A percentile compares a stretch with the other conserved stretches of the same genome.
phyloP scores from a whole-genome alignment of 1,284 basidiomycete species.

The Trichosporon ovoides region DNA sequence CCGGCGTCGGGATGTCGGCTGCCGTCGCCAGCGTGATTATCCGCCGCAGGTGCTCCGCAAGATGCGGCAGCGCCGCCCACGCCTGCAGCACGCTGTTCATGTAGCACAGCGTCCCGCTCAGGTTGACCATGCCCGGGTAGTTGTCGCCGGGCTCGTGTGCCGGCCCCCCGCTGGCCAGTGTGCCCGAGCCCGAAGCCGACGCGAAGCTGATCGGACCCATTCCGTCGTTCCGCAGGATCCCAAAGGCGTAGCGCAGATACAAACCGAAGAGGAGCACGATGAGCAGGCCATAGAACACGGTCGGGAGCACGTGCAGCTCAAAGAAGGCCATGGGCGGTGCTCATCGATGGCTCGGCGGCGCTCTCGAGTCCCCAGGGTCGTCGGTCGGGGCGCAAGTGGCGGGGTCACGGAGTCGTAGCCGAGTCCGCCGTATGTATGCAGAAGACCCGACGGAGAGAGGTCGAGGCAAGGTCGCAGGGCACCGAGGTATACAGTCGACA shows the following conservation, averaged over 20 bases:
- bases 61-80: constrained; percentile 70
- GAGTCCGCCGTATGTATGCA: no score
- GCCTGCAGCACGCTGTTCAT: constrained; percentile 92
- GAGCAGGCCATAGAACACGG: background rate
- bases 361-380: background rate
- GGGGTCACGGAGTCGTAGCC: no score
- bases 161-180: background rate
- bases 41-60: constrained; percentile 66
- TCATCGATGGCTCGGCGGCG: background rate
- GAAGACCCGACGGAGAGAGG: no score
- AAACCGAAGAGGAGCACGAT: background rate
- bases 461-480: no score
- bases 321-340: constrained; percentile 1
- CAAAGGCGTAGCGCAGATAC: background rate
- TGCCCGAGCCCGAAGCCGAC: background rate
- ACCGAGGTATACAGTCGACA: no score
- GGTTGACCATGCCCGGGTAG: constrained; percentile 83
- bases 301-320: constrained; percentile 4
- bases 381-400: no score
- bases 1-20: constrained; percentile 71
- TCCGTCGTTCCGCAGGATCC: background rate
- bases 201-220: constrained; percentile 3
- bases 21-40: constrained; percentile 68
- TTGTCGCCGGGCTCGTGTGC: constrained; percentile 10
- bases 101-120: constrained; percentile 91